Percentiles rank a stretch among this genome's conserved stretches.
Conservation (phyloP, 2,329 filamentous ascomycete genomes). For the Ophiostoma ulmi region DNA sequence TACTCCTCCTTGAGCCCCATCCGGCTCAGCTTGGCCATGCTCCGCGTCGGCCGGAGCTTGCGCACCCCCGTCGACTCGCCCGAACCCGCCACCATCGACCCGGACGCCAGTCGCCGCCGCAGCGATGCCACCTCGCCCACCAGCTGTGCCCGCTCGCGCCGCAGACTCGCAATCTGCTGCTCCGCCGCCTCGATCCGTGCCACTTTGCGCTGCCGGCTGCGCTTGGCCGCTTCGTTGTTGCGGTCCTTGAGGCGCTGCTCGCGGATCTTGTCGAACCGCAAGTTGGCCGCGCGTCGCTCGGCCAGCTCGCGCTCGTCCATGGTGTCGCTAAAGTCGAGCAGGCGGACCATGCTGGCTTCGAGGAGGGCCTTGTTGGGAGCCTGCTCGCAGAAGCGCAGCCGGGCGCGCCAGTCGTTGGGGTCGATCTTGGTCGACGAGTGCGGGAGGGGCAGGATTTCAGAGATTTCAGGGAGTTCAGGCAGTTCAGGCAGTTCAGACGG, state of each 20-base stretch:
- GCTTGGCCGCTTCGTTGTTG: slow-evolving; percentile 30
- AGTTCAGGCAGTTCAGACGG: background rate
- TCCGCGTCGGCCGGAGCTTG: background rate
- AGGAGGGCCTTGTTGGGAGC: slow-evolving; percentile 23
- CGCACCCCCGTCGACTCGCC: background rate
- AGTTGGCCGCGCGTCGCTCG: slow-evolving; percentile 26
- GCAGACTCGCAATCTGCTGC: slow-evolving; percentile 19
- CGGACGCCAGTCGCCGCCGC: slow-evolving; percentile 15
- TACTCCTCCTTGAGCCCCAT: background rate
- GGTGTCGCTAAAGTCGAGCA: slow-evolving; percentile 26
- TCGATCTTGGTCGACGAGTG: slow-evolving; percentile 6
- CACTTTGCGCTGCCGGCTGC: slow-evolving; percentile 29
- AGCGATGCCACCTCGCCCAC: slow-evolving; percentile 19
- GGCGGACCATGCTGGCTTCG: slow-evolving; percentile 25
- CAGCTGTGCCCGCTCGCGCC: slow-evolving; percentile 18
- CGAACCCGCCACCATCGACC: background rate
- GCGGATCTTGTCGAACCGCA: slow-evolving; percentile 28
- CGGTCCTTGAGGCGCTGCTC: slow-evolving; percentile 29
- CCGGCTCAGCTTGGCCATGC: background rate
- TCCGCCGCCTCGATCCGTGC: slow-evolving; percentile 27
- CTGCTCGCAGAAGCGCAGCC: slow-evolving; percentile 27
- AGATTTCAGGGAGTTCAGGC: background rate
- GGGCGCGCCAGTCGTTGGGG: slow-evolving; percentile 27
- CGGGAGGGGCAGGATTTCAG: background rate
- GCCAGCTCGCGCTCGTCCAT: slow-evolving; percentile 21